Base-by-base conservation (phyloP, 352 stramenopile genomes). In the Phytophthora sojae region DNA sequence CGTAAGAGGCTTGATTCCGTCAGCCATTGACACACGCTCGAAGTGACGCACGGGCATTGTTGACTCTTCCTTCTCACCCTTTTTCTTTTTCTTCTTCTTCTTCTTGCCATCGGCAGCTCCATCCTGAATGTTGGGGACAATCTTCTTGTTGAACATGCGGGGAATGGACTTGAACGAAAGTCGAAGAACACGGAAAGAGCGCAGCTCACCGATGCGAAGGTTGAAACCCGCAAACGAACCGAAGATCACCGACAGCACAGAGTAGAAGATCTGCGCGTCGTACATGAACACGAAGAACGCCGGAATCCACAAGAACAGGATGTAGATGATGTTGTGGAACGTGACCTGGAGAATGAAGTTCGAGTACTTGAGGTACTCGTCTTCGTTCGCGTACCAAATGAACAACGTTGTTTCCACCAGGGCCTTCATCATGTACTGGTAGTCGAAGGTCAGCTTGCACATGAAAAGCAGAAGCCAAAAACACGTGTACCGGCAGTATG, bases 141-240 rank as follows among this genome's bases (percentile, higher is more conserved):
- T 90, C 60, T 96, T 96, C 73, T 93, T 90, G 77, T 96, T 96
- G 64, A 96, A 96, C 68, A 95, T 87, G 25, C 87, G 73, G 17
- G 89, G 89, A 60, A 96, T 96, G 23, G 81, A 92, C 82, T 95
- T 95, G 73, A 96, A 96, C 37, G 89, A 87, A 21, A 93, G 69
- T 9, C 89, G 87, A 8, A 96, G 73, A 21, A 96, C 85, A 39
- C 89, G 85, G 82, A 96, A 96, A 9, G 89, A 96, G 11, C 89
- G 87, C 25, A 96, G 58, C 32, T 96, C 89, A 77, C 89, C 89
- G 23, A 96, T 95, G 29, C 87, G 86, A 35, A 96, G 69, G 61
- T 96, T 96, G 64, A 96, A 96, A 45, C 89, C 89, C 8, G 81
- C 87, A 49, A 96, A 91, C 9, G 87, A 95, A 42, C 89, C 89